Base-by-base conservation (phyloP, 2,329 filamentous ascomycete genomes). In the Exophiala oligosperma region DNA sequence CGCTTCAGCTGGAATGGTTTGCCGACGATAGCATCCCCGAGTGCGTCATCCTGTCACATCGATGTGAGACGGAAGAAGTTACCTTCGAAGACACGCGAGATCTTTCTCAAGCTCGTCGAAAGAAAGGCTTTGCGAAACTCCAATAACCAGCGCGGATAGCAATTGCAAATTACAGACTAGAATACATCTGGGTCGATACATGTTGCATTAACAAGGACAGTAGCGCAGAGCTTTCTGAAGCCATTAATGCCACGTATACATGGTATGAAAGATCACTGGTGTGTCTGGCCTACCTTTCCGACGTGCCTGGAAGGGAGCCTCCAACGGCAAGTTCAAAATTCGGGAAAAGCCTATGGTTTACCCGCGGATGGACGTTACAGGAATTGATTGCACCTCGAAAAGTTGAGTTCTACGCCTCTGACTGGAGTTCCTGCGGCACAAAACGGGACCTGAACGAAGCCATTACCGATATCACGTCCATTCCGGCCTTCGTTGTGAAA, bases 121-220 rank as follows among this genome's bases (percentile, higher is more conserved):
- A 35, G 9, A 11, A 35, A 35, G 32, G 32, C 32, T 35, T 6
- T 9, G 32, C 32, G 7, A 35, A 35, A 9, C 2, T 35, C 9
- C 32, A 11, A 35, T 2, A 35, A 9, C 11, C 32, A 9, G 32
- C 32, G 32, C 2, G 2, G 32, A 35, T 8, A 2, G 32, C 32
- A 7, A 2, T 35, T 9, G 11, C 2, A 9, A 35, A 35, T 2
- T 9, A 35, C 9, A 2, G 11, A 7, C 7, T 35, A 5, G 59
- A 59, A 6, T 68, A 69, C 26, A 57, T 68, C 11, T 67, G 65
- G 66, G 50, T 68, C 8, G 66, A 68, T 47, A 66, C 61, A 1
- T 68, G 65, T 43, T 67, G 65, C 43, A 68, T 68, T 17, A 57
- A 67, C 41, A 68, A 65, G 52, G 32, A 52, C 1, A 59, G 60